These are phyloP conservation scores for Brassica juncea DNA, from an alignment of 345 rosid genomes.

Conservation along the genomic window DNA sequence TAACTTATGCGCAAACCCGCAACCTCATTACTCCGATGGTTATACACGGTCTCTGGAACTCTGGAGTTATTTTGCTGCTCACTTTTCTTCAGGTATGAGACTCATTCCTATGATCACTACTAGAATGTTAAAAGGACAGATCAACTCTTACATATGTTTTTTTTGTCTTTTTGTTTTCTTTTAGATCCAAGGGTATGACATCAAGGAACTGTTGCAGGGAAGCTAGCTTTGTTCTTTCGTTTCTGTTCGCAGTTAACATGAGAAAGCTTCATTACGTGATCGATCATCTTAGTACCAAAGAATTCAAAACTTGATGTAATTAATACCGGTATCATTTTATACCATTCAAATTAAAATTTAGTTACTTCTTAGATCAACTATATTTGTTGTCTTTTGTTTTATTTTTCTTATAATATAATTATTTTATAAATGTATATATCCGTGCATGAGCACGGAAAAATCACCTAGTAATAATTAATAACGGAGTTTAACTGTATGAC, in stretches of 20 bases:
- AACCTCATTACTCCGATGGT: constrained; percentile 80
- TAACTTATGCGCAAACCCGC: constrained; percentile 88
- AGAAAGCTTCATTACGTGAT: neutral
- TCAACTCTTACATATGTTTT: neutral
- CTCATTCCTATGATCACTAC: neutral
- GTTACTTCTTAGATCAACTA: neutral
- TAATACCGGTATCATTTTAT: neutral
- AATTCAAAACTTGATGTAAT: neutral
- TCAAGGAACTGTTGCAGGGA: constrained; percentile 75
- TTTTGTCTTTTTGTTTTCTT: neutral
- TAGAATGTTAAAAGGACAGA: neutral
- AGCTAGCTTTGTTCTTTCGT: constrained; percentile 14
- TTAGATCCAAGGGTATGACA: constrained; percentile 86
- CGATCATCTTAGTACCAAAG: neutral
- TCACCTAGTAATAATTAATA: too few species aligned
- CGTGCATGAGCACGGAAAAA: too few species aligned
- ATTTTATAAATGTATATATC: too few species aligned
- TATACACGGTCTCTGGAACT: constrained; percentile 87
- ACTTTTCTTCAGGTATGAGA: constrained; percentile 79
- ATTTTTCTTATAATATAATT: too few species aligned
- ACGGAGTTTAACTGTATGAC: neutral
- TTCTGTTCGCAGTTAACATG: neutral
- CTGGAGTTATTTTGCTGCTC: constrained; percentile 77
- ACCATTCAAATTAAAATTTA: neutral
- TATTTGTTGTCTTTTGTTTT: neutral